Conservation (phyloP, 768 basidiomycete genomes). For the Cystofilobasidium capitatum region DNA sequence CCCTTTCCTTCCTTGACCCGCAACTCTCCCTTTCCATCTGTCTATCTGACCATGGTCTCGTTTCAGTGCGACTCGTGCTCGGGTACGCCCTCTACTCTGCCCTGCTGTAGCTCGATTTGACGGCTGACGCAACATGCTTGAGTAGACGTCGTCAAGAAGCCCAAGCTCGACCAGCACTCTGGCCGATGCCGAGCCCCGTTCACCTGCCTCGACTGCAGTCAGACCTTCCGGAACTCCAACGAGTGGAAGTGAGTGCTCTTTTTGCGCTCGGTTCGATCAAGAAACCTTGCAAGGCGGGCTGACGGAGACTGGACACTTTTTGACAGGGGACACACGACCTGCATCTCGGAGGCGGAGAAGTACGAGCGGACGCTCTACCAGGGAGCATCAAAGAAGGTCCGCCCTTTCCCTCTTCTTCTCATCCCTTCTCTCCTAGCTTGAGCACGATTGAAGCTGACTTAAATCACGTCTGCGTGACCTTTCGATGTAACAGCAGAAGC, state of each 20-base stretch:
- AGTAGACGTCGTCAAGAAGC: slow-evolving; percentile 25
- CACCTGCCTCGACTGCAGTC: slow-evolving; percentile 27
- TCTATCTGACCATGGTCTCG: slow-evolving; percentile 15
- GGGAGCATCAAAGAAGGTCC: slow-evolving; percentile 19
- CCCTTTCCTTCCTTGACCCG: too few relatives aligned
- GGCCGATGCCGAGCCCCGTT: slow-evolving; percentile 22
- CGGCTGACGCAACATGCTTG: neutral
- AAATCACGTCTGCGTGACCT: too few relatives aligned
- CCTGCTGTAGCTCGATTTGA: neutral
- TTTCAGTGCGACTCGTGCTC: slow-evolving; percentile 23
- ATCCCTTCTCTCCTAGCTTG: neutral
- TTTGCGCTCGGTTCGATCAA: neutral
- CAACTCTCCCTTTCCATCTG: neutral
- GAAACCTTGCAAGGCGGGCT: neutral
- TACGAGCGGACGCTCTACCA: slow-evolving; percentile 26
- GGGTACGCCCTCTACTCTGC: neutral
- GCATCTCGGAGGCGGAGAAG: slow-evolving; percentile 27
- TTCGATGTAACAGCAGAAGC: neutral
- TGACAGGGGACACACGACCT: slow-evolving; percentile 23
- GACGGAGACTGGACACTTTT: neutral
- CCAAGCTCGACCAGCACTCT: slow-evolving; percentile 26
- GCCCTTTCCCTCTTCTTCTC: neutral
- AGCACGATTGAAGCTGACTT: neutral
- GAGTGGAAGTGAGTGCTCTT: slow-evolving; percentile 20
- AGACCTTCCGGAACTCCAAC: slow-evolving; percentile 17